These are phyloP conservation scores for Escallonia herrerae DNA, from an alignment of 129 eudicot species.

Conservation along the genomic window DNA sequence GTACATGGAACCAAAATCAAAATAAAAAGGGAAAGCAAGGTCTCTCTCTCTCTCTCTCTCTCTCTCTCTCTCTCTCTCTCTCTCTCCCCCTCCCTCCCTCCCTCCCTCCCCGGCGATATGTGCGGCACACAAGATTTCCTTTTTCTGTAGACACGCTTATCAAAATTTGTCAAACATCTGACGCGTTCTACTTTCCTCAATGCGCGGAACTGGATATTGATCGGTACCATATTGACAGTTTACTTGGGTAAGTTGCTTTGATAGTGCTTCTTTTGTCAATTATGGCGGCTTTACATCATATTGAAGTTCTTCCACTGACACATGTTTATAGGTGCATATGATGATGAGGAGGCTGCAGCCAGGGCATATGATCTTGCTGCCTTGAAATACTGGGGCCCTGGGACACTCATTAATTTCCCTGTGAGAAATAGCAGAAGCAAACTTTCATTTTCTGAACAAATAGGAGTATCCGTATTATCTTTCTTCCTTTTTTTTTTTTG, in stretches of 20 bases:
- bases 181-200: constrained; percentile 17
- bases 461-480: not conserved
- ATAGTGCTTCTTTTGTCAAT: not conserved
- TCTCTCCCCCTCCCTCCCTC: constrained; percentile 9
- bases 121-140: not conserved
- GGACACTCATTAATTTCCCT: constrained; percentile 94
- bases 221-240: constrained; percentile 45
- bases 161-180: constrained; percentile 18
- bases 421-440: constrained; percentile 37
- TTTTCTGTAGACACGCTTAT: constrained; percentile 8
- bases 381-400: constrained; percentile 98
- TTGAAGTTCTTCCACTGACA: constrained; percentile 7
- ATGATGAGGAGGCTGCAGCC: constrained; percentile 99
- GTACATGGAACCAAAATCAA: constrained; percentile 98
- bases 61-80: constrained; percentile 4
- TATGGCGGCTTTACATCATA: not conserved
- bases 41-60: constrained; percentile 16
- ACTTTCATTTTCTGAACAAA: constrained; percentile 4
- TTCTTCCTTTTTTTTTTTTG: not conserved
- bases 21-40: constrained; percentile 99
- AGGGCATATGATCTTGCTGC: constrained; percentile 99
- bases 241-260: constrained; percentile 69
- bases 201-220: constrained; percentile 26
- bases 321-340: constrained; percentile 81
- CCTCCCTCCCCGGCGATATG: not conserved